Conservation (phyloP, 208 protist species). For the Crithidia acanthocephali region DNA sequence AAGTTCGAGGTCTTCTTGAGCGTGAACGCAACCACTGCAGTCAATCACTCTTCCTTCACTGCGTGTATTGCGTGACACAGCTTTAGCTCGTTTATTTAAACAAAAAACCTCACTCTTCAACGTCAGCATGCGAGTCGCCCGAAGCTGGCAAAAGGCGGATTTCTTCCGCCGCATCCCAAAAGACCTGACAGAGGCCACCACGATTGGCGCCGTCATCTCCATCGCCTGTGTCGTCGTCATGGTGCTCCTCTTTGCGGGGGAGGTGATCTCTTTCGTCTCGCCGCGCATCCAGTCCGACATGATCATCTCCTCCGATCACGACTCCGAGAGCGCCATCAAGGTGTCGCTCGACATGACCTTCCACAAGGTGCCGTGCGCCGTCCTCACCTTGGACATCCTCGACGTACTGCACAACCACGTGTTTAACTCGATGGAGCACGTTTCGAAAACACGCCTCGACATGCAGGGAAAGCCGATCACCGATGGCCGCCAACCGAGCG, state of each 20-base stretch:
- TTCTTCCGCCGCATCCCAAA: slow-evolving; percentile 56
- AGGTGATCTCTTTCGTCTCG: slow-evolving; percentile 46
- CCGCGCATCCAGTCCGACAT: slow-evolving; percentile 52
- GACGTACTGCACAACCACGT: slow-evolving; percentile 54
- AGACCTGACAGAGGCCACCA: slow-evolving; percentile 58
- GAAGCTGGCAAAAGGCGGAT: slow-evolving; percentile 43
- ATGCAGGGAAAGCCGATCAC: slow-evolving; percentile 22
- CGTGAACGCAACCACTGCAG: too few relatives aligned
- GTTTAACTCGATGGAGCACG: slow-evolving; percentile 42
- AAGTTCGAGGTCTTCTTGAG: too few relatives aligned
- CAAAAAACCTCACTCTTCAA: neutral
- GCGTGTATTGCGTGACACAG: neutral
- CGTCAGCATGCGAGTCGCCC: slow-evolving; percentile 14
- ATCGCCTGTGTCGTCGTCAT: slow-evolving; percentile 48
- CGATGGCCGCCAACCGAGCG: slow-evolving; percentile 9
- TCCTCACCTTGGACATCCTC: slow-evolving; percentile 48
- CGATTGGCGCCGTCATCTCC: slow-evolving; percentile 54
- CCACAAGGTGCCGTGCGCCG: slow-evolving; percentile 44
- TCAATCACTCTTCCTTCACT: neutral
- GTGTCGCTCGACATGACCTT: slow-evolving; percentile 49
- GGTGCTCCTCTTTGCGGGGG: slow-evolving; percentile 47
- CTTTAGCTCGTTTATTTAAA: neutral
- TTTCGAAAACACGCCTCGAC: slow-evolving; percentile 36
- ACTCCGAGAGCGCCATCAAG: slow-evolving; percentile 32
- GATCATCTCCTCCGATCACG: slow-evolving; percentile 36